Percentiles rank a stretch among this genome's conserved stretches.
Evolutionary conservation across 228 moss, liverwort and hornwort species (phyloP).

Genomic region (Sphagnum fallax): DNA sequence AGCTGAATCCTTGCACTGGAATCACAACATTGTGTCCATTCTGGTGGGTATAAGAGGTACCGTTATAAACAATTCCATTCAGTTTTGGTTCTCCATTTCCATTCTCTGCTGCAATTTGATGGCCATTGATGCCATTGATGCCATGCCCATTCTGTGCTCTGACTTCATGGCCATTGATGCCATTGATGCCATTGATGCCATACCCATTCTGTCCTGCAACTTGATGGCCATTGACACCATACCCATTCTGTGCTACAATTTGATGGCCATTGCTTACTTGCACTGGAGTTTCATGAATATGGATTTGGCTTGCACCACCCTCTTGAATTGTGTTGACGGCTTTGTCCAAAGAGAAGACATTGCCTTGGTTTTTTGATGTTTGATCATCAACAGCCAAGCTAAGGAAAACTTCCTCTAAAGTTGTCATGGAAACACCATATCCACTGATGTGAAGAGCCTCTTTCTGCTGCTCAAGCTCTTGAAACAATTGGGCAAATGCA

Average conservation of each 20-base stretch:
- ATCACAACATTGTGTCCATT: constrained; percentile 27
- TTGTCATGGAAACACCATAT: constrained; percentile 96
- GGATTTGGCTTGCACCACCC: neutral
- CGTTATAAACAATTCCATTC: neutral
- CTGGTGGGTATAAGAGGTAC: neutral
- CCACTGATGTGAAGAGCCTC: constrained; percentile 58
- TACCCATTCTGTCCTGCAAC: too few relatives aligned
- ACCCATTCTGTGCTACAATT: neutral
- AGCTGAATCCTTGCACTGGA: constrained; percentile 14
- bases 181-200: neutral
- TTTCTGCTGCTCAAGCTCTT: constrained; percentile 65
- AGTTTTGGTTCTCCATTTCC: neutral
- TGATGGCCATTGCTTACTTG: neutral
- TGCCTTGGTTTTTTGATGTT: constrained; percentile 2
- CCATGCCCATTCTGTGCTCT: too few relatives aligned
- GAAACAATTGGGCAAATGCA: constrained; percentile 62
- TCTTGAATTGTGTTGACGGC: neutral
- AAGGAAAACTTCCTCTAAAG: constrained; percentile 94
- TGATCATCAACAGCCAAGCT: constrained; percentile 57
- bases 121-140: neutral
- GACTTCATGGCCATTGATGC: neutral
- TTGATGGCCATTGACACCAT: neutral
- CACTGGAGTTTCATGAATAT: constrained; percentile 4
- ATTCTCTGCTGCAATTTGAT: constrained; percentile 12
- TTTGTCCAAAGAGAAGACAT: neutral